phyloP scores from a whole-genome alignment of 2,329 filamentous ascomycete species.

The Cladophialophora chaetospira region DNA sequence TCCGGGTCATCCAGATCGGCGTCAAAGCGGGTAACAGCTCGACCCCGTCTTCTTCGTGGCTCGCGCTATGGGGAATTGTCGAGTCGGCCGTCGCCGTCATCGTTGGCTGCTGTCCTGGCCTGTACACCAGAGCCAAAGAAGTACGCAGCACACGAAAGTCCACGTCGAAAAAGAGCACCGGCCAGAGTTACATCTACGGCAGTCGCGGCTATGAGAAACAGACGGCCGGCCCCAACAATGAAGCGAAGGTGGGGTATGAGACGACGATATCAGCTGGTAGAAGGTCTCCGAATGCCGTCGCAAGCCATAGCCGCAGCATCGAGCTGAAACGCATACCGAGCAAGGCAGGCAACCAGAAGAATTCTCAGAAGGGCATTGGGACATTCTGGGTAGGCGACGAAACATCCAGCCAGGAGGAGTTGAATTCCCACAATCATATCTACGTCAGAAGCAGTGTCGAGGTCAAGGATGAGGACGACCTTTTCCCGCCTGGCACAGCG shows the following conservation, averaged over 20 bases:
- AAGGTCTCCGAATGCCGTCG: not conserved
- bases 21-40: constrained; percentile 2
- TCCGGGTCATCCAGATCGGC: constrained; percentile 8
- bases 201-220: constrained; percentile 5
- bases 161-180: not conserved
- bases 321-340: constrained; percentile 1
- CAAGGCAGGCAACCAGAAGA: not conserved
- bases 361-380: not conserved
- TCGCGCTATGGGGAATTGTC: constrained; percentile 5
- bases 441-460: constrained; percentile 8
- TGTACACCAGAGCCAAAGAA: constrained; percentile 10
- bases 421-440: constrained; percentile 4
- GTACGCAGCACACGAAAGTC: constrained; percentile 3
- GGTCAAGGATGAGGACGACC: constrained; percentile 12
- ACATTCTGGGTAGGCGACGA: constrained; percentile 7
- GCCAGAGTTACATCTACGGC: not conserved
- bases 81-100: not conserved
- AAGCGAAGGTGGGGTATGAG: not conserved
- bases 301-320: not conserved
- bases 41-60: constrained; percentile 8
- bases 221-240: not conserved
- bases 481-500: too few species aligned
- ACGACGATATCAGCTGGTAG: not conserved
- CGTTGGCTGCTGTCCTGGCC: constrained; percentile 7
- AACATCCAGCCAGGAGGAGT: constrained; percentile 8